Percentiles rank a stretch among this genome's conserved stretches.
phyloP scores from a whole-genome alignment of 768 basidiomycete genomes.

The Hygrophoropsis aurantiaca region DNA sequence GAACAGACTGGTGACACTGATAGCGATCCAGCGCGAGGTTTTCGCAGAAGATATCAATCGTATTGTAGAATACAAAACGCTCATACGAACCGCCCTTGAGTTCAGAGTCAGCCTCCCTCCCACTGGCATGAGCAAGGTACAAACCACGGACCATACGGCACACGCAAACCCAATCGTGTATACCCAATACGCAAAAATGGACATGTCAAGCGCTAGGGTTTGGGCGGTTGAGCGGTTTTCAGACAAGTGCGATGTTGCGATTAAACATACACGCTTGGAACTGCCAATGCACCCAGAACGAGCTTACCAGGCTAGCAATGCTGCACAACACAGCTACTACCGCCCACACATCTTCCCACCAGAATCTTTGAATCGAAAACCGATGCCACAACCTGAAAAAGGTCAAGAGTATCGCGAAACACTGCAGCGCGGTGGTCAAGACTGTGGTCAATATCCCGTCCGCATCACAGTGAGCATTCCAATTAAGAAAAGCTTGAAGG shows the following conservation, averaged over 20 bases:
- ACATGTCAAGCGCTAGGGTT: not conserved
- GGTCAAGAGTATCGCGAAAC: constrained; percentile 8
- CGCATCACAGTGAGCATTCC: no score
- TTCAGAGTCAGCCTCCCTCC: not conserved
- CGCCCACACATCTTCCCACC: constrained; percentile 22
- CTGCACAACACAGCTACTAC: constrained; percentile 14
- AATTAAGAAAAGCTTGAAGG: no score
- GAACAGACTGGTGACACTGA: constrained; percentile 8
- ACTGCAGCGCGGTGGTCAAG: constrained; percentile 4
- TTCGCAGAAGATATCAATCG: constrained; percentile 14
- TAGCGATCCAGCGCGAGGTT: constrained; percentile 9
- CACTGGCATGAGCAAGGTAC: not conserved
- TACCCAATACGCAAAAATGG: constrained; percentile 11
- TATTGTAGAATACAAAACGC: constrained; percentile 16
- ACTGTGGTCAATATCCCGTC: constrained; percentile 2
- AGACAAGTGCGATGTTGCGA: no score
- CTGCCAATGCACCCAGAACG: constrained; percentile 13
- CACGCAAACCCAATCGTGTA: constrained; percentile 10
- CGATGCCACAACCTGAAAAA: constrained; percentile 21
- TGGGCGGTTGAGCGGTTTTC: not conserved
- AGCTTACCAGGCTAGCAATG: not conserved
- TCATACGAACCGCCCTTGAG: constrained; percentile 20
- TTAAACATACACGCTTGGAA: constrained; percentile 3
- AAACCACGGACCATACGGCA: constrained; percentile 14
- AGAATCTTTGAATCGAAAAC: constrained; percentile 14